These are phyloP conservation scores for Gaultheria prostrata DNA, from an alignment of 148 eudicot species.

Conservation along the genomic window DNA sequence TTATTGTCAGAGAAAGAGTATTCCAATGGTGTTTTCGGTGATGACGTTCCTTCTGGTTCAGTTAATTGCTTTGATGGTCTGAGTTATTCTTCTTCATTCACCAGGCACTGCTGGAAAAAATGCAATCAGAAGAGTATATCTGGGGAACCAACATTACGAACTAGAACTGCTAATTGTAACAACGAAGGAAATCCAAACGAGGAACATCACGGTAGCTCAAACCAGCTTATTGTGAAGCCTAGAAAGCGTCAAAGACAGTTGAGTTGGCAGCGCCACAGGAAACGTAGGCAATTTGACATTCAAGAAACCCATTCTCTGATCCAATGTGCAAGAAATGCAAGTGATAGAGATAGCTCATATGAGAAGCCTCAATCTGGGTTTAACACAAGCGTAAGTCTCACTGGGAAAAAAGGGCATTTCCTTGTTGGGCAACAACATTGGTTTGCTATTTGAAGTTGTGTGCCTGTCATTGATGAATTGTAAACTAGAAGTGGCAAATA, in stretches of 20 bases:
- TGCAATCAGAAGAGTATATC: constrained; percentile 12
- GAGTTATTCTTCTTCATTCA: constrained; percentile 11
- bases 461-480: not conserved
- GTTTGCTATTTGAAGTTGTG: not conserved
- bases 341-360: not conserved
- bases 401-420: constrained; percentile 21
- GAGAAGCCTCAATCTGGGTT: constrained; percentile 18
- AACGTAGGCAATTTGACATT: constrained; percentile 23
- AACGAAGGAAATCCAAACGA: constrained; percentile 14
- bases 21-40: constrained; percentile 18
- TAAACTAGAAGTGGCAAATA: not conserved
- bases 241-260: constrained; percentile 47
- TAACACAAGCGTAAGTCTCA: constrained; percentile 14
- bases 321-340: constrained; percentile 20
- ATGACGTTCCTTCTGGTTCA: constrained; percentile 25
- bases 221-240: constrained; percentile 15
- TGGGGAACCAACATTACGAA: constrained; percentile 10
- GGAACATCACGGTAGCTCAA: constrained; percentile 21
- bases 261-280: constrained; percentile 57
- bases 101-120: constrained; percentile 12
- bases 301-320: constrained; percentile 16
- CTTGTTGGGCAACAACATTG: constrained; percentile 14
- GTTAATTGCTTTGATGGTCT: constrained; percentile 14
- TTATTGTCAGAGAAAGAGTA: constrained; percentile 21
- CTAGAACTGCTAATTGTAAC: constrained; percentile 16